A percentile compares a stretch with the other conserved stretches of the same genome.
These are phyloP conservation scores for Strobilomyces confusus DNA, from an alignment of 768 basidiomycete species.

Conservation along the genomic window DNA sequence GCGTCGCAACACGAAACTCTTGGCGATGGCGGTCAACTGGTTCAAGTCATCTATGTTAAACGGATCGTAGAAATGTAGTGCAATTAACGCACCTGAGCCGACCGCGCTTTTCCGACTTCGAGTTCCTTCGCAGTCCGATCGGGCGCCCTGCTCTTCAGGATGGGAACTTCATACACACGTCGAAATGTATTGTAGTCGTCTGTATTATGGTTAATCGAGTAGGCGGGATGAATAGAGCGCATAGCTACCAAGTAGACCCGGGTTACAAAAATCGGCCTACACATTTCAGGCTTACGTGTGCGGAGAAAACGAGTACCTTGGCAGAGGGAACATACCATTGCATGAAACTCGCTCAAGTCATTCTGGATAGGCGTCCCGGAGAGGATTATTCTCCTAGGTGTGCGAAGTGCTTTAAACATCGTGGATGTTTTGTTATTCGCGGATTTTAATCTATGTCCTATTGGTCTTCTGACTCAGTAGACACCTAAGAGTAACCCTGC, in stretches of 20 bases:
- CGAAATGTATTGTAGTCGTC: constrained; percentile 76
- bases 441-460: constrained; percentile 90
- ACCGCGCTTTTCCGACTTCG: constrained; percentile 74
- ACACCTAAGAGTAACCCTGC: not conserved
- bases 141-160: constrained; percentile 79
- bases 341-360: constrained; percentile 90
- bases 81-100: constrained; percentile 54
- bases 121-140: constrained; percentile 67
- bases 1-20: constrained; percentile 87
- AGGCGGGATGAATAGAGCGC: not conserved
- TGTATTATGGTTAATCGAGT: constrained; percentile 25
- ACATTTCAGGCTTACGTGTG: not conserved
- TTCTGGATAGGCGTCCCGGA: constrained; percentile 98
- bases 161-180: constrained; percentile 82
- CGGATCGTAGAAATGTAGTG: not conserved
- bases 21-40: constrained; percentile 69
- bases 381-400: constrained; percentile 77
- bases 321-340: constrained; percentile 65
- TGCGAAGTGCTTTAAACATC: constrained; percentile 77
- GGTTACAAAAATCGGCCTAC: constrained; percentile 92
- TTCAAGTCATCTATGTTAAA: constrained; percentile 4
- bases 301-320: not conserved
- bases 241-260: constrained; percentile 71
- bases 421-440: constrained; percentile 85
- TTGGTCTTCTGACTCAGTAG: not conserved